These are phyloP conservation scores for Eutrema yunnanense DNA, from an alignment of 345 rosid genomes.

Conservation along the genomic window DNA sequence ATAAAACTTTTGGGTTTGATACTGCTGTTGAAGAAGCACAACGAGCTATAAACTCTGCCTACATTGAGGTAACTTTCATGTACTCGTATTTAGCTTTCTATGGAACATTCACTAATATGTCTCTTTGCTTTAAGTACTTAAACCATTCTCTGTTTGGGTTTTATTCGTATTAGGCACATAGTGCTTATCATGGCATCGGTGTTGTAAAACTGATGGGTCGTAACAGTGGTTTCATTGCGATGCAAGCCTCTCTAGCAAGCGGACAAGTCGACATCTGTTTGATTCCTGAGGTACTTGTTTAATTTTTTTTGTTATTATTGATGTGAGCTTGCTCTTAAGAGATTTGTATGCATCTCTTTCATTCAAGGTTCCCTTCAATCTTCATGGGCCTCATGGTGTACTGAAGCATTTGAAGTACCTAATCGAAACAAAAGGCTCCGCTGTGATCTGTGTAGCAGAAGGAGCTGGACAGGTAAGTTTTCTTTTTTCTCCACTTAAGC, in stretches of 20 bases:
- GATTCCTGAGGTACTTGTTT: conserved; percentile 83
- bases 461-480: conserved; percentile 92
- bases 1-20: conserved; percentile 95
- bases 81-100: background rate
- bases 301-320: background rate
- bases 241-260: conserved; percentile 97
- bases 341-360: conserved; percentile 1
- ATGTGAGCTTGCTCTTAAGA: background rate
- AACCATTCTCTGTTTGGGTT: background rate
- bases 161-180: conserved; percentile 57
- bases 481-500: background rate
- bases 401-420: conserved; percentile 81
- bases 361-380: conserved; percentile 68
- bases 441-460: conserved; percentile 96
- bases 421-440: conserved; percentile 92
- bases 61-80: conserved; percentile 67
- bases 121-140: conserved; percentile 1
- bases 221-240: conserved; percentile 92
- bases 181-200: conserved; percentile 97
- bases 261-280: conserved; percentile 96
- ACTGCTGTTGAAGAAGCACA: conserved; percentile 99
- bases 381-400: conserved; percentile 91
- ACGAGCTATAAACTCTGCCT: conserved; percentile 94
- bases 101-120: background rate
- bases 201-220: conserved; percentile 99